Evolutionary conservation across 1,284 basidiomycete species (phyloP), one percentile per base, ranked within the genome.

Genomic region (Inonotus obliquus): DNA sequence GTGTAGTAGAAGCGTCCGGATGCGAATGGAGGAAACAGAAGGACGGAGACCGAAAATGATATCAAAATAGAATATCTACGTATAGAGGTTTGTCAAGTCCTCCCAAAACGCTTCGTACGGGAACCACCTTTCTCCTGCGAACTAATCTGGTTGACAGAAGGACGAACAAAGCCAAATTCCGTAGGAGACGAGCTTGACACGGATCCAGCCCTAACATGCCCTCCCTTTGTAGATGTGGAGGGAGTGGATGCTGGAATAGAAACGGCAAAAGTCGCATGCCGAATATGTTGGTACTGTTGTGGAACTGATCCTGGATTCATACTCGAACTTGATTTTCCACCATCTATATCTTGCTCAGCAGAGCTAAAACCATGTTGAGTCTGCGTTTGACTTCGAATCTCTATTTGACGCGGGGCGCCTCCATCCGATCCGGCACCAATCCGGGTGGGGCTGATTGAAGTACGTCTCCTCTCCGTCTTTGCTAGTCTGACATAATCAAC

Each of bases 401-500:
- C 13, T 7, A 7, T 44, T 21, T 44, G 17, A 44, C 13, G 19
- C n/a, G 9, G 25, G 3, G 25, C 2, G 23, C 19, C 23, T 27
- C 2, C 13, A 49, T 49, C 47, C 9, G 19, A 10, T 11, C 47
- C n/a, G 47, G 1, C 10, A 1, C 2, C 32, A 27, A 11, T 1
- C 9, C n/a, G 27, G 10, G 51, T n/a, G 10, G 51, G 51, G 17
- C 51, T 37, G n/a, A n/a, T 19, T 17, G 51, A 52, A 14, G 51
- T 4, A 17, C 51, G 51, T 4, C n/a, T 25, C 13, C 17, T 17
- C 32, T 52, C 51, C 4, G 60, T 65, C 25, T 70, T 69, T 2
- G 73, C 69, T 25, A 69, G 67, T 14, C 66, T 65, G 7, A 71
- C 68, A 63, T 78, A 78, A 29, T 70, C 72, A 6, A 61, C 63